Evolutionary conservation across 1,284 basidiomycete genomes (phyloP).

Genomic region (Apiotrichum montevideense): DNA sequence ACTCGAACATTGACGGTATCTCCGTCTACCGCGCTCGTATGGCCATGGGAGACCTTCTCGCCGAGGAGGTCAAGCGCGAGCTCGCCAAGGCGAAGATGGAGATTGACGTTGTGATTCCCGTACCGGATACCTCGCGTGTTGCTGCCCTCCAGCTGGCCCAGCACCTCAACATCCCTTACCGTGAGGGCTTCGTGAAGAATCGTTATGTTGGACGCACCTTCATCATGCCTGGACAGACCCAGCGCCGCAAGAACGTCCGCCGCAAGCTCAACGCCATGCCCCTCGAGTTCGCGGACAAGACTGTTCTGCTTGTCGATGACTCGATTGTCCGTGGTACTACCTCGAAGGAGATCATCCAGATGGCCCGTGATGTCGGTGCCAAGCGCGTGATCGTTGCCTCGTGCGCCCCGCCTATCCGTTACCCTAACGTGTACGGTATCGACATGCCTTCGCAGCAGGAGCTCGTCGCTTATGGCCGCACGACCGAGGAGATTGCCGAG

Average conservation of each 20-base stretch:
- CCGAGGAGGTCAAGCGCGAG: conserved; percentile 74
- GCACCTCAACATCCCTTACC: conserved; percentile 80
- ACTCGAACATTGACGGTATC: conserved; percentile 95
- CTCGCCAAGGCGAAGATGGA: conserved; percentile 62
- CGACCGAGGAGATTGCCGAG: conserved; percentile 66
- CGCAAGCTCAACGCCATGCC: conserved; percentile 99
- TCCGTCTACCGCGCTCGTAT: conserved; percentile 96
- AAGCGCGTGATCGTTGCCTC: conserved; percentile 94
- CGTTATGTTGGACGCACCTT: conserved; percentile 97
- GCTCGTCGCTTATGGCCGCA: conserved; percentile 82
- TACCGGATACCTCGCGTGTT: conserved; percentile 94
- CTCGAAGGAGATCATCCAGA: conserved; percentile 97
- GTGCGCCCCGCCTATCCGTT: conserved; percentile 72
- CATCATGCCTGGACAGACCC: conserved; percentile 96
- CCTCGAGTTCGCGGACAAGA: conserved; percentile 90
- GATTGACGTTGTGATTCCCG: conserved; percentile 95
- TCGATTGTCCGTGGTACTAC: conserved; percentile 98
- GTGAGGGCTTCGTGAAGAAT: conserved; percentile 99
- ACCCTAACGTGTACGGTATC: conserved; percentile 97
- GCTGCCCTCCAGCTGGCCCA: conserved; percentile 95
- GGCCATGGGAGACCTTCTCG: conserved; percentile 98
- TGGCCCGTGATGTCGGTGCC: conserved; percentile 99
- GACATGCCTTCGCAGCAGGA: conserved; percentile 96
- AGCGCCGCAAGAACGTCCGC: conserved; percentile 82
- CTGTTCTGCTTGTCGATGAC: conserved; percentile 94